Evolutionary conservation across 306 rosid genomes (phyloP).

Genomic region (Cicer bijugum): DNA sequence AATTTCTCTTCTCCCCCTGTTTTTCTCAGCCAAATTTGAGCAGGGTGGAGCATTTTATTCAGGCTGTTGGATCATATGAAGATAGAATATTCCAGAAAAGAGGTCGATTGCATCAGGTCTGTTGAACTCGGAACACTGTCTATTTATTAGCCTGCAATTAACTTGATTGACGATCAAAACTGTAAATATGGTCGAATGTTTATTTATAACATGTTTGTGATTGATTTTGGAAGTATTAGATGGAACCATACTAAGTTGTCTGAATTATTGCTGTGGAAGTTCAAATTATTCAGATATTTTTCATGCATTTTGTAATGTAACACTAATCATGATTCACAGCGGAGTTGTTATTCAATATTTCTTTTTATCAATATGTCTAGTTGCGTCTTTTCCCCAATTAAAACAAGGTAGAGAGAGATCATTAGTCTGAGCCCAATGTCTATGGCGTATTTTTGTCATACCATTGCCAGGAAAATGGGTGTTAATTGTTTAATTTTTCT

Average conservation of each 20-base stretch:
- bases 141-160: conserved; percentile 1
- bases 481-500: neutral
- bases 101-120: conserved; percentile 85
- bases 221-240: conserved; percentile 6
- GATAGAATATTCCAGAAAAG: conserved; percentile 93
- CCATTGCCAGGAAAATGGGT: conserved; percentile 2
- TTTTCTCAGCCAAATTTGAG: conserved; percentile 73
- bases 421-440: neutral
- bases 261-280: neutral
- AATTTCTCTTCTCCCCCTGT: conserved; percentile 9
- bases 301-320: conserved; percentile 28
- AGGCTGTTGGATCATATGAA: conserved; percentile 90
- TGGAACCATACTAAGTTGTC: conserved; percentile 3
- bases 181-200: neutral
- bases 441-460: neutral
- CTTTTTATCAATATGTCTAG: conserved; percentile 8
- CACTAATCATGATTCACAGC: neutral
- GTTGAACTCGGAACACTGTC: conserved; percentile 21
- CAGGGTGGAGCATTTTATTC: conserved; percentile 86
- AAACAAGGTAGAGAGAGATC: conserved; percentile 2
- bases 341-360: conserved; percentile 26
- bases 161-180: conserved; percentile 14
- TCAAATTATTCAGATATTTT: conserved; percentile 26
- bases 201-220: neutral
- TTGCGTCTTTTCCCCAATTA: neutral